Base-by-base conservation (phyloP, 164 flowering plant species). In the Santalum album region DNA sequence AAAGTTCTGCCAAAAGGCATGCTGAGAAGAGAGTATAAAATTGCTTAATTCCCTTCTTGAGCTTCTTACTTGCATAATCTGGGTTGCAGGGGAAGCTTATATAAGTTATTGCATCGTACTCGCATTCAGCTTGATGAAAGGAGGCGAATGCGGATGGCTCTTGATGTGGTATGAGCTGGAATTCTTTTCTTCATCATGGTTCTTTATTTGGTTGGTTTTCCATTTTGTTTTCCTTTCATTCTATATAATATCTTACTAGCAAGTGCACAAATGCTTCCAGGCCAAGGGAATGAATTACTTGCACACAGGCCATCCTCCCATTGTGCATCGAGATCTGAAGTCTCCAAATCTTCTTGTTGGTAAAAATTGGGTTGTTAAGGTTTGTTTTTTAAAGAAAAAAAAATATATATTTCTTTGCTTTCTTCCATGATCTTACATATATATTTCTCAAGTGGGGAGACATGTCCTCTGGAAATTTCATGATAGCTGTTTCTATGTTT, bases 61-160 rank as follows among this genome's bases (percentile, higher is more conserved):
- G n/a, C n/a, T n/a, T n/a, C n/a, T n/a, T n/a, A n/a, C n/a, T n/a
- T n/a, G n/a, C n/a, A n/a, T n/a, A n/a, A n/a, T n/a, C n/a, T n/a
- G n/a, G n/a, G n/a, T n/a, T n/a, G n/a, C n/a, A 94, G 99, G 82
- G 97, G 97, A 29, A 89, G 99, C 78, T 77, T 94, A 55, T 94
- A 76, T 69, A 89, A 78, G 74, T 68, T 94, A 53, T 51, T 94
- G 53, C 99, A 89, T 66, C 87, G 91, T 17, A 82, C 96, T 51
- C 81, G 72, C 54, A 39, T 67, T 62, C 88, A 72, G 56, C 69
- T 94, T 49, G 96, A 87, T 63, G 99, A 87, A 66, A 94, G 72
- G 64, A 79, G 90, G 59, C 80, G 99, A 43, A 53, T 94, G 74
- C 66, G 72, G 54, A 94, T 94, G 99, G 97, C 99, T 65, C 77